These are phyloP conservation scores for Bothriochloa decipiens DNA, from an alignment of 176 grass and related monocot species.

Conservation along the genomic window DNA sequence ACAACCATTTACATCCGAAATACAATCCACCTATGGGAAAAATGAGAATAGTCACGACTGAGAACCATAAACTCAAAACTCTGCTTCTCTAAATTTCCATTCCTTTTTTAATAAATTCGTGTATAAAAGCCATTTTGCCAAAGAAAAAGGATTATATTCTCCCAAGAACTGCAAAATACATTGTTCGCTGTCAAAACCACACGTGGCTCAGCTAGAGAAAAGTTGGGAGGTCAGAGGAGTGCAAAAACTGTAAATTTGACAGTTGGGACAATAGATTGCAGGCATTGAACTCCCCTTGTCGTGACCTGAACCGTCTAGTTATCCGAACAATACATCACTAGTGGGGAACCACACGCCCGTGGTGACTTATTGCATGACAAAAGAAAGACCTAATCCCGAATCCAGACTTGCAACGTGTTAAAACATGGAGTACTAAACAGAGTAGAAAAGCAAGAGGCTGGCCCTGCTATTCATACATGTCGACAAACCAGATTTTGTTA, in stretches of 20 bases:
- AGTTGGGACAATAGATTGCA: not conserved
- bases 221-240: not conserved
- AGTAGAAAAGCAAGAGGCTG: not conserved
- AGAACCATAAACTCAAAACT: not conserved
- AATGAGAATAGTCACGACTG: not conserved
- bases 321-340: not conserved
- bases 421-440: conserved; percentile 1
- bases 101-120: not conserved
- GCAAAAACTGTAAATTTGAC: not conserved
- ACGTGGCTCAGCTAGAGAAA: not conserved
- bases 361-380: not conserved
- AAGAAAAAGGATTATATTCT: not conserved
- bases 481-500: not conserved
- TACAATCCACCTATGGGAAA: not conserved
- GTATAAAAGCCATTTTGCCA: conserved; percentile 16
- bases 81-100: not conserved
- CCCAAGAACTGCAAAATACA: not conserved
- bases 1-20: conserved; percentile 26
- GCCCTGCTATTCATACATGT: not conserved
- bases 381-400: not conserved
- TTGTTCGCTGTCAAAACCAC: not conserved
- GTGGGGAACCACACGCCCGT: not conserved
- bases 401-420: not conserved
- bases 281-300: not conserved
- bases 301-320: not conserved